These are phyloP conservation scores for Colletotrichum godetiae DNA, from an alignment of 2,329 filamentous ascomycete genomes.

Conservation along the genomic window DNA sequence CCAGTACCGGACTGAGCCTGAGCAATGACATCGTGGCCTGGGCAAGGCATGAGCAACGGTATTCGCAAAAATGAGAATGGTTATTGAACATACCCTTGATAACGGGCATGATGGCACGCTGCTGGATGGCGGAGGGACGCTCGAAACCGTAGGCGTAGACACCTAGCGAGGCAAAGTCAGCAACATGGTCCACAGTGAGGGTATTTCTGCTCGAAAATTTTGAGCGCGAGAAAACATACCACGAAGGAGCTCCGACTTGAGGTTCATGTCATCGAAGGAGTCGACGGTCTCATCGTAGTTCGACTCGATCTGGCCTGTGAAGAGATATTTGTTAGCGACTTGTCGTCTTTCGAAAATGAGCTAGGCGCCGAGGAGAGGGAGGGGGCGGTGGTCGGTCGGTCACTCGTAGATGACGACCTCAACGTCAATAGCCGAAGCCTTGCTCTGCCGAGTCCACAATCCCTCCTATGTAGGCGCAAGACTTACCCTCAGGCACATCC, in stretches of 20 bases:
- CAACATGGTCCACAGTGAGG: constrained; percentile 6
- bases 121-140: constrained; percentile 99
- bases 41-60: constrained; percentile 31
- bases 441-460: not conserved
- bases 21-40: constrained; percentile 98
- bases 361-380: not conserved
- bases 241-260: constrained; percentile 97
- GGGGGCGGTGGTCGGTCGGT: constrained; percentile 18
- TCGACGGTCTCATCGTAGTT: constrained; percentile 99
- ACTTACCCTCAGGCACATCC: constrained; percentile 85
- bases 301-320: constrained; percentile 95
- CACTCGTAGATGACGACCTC: not conserved
- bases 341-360: constrained; percentile 18
- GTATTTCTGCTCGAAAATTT: constrained; percentile 32
- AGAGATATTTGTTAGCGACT: constrained; percentile 35
- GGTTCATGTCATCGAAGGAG: constrained; percentile 98
- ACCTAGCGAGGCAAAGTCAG: constrained; percentile 58
- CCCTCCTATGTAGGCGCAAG: not conserved
- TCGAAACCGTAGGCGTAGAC: constrained; percentile 99
- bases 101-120: constrained; percentile 99
- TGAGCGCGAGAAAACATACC: constrained; percentile 56
- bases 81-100: constrained; percentile 84
- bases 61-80: not conserved
- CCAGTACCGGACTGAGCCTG: constrained; percentile 99
- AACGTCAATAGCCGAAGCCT: not conserved